Percentiles rank a stretch among this genome's conserved stretches.
These are phyloP conservation scores for Pythium aristosporum DNA, from an alignment of 352 stramenopile genomes.

Conservation along the genomic window DNA sequence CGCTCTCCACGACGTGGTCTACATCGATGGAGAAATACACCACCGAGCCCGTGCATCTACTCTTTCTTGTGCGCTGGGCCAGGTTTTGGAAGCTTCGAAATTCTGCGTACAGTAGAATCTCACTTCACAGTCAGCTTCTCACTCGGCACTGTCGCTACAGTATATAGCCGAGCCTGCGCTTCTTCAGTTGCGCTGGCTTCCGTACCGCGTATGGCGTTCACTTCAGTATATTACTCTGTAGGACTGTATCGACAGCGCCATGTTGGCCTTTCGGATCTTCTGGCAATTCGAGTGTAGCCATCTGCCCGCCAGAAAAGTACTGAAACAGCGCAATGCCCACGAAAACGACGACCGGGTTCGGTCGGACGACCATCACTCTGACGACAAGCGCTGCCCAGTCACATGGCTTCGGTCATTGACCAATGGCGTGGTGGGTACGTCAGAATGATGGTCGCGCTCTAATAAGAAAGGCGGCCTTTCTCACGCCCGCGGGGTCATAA, in stretches of 20 bases:
- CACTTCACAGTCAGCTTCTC: too few species aligned
- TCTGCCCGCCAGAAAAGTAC: not conserved
- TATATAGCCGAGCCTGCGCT: too few species aligned
- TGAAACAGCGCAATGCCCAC: not conserved
- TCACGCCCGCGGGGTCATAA: slow-evolving; percentile 20
- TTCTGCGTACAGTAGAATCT: too few species aligned
- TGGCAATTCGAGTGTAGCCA: not conserved
- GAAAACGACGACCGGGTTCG: slow-evolving; percentile 8
- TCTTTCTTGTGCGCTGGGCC: too few species aligned
- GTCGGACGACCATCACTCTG: too few species aligned
- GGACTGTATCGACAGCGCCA: not conserved
- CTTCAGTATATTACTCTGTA: not conserved
- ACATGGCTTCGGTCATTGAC: too few species aligned
- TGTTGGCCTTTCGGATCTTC: not conserved
- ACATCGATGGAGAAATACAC: too few species aligned
- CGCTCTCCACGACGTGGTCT: too few species aligned
- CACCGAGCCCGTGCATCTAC: too few species aligned
- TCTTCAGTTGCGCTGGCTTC: not conserved
- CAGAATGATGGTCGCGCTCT: slow-evolving; percentile 17
- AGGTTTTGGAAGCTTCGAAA: too few species aligned
- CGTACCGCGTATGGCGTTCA: not conserved
- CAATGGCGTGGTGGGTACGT: not conserved
- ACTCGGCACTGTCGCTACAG: too few species aligned
- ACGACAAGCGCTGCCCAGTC: too few species aligned
- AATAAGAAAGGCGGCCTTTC: not conserved